Evolutionary conservation across 345 rosid species (phyloP), one percentile per base, ranked within the genome.

Genomic region (Anacardium occidentale): DNA sequence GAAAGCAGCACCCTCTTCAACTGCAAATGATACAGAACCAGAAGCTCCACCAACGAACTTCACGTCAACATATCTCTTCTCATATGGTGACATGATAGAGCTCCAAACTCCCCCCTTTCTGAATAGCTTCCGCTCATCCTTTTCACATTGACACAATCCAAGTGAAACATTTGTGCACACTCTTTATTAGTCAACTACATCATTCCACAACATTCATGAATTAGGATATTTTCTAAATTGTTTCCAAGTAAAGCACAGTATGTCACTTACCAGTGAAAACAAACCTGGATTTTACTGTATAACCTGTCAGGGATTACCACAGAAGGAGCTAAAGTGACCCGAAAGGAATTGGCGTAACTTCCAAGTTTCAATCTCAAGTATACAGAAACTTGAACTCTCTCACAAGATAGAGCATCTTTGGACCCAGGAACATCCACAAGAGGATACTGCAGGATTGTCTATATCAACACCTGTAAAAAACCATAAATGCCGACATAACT

Each of bases 21-120:
- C 63, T 12, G 86, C 73, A 72, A 95, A 68, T 21, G 77, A 78
- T 34, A 86, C 81, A 70, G 84, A 77, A 62, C 85, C 89, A 64
- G 90, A 66, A 34, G 81, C 70, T 64, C 86, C 76, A 61, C 88
- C 81, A 45, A 21, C 73, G 69, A 84, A 80, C 83, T 86, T 92
- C 68, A 92, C 85, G 81, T 95, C 99, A 58, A 91, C 67, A 75
- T 83, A 94, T 85, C 83, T 83, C 26, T 74, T 73, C 47, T 82
- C 91, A 80, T 87, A 92, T 44, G 99, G 97, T 37, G 99, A 91
- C 91, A 89, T 85, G 61, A 77, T 76, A 73, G 84, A 76, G 64
- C 76, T 83, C 98, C 93, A 92, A 18, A 74, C 18, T 44, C 73
- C 6, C 2, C 90, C 94, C 25, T 76, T 95, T 17, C n/a, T 86